Percentiles rank a stretch among this genome's conserved stretches.
Conservation (phyloP, 164 flowering plant genomes). For the Piper betle region DNA sequence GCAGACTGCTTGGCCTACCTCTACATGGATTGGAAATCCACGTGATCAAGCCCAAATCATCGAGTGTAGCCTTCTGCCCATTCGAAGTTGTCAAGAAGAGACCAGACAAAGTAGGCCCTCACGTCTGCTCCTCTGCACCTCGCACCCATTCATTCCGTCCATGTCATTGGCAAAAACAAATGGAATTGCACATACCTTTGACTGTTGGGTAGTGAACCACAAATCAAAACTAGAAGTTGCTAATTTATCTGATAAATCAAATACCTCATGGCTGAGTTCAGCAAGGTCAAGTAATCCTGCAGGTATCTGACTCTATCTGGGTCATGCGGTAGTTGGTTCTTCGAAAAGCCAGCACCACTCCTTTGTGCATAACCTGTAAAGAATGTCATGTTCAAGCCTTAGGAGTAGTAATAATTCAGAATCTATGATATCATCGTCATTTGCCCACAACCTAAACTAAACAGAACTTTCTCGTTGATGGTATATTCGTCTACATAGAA, state of each 20-base stretch:
- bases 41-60: constrained; percentile 24
- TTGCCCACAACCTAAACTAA: too few relatives aligned
- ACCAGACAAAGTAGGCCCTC: constrained; percentile 36
- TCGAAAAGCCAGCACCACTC: neutral
- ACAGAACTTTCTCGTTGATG: too few relatives aligned
- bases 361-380: constrained; percentile 5
- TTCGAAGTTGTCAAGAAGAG: constrained; percentile 33
- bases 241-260: too few relatives aligned
- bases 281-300: constrained; percentile 1
- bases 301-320: constrained; percentile 2
- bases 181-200: too few relatives aligned
- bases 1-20: too few relatives aligned
- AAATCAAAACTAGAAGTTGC: too few relatives aligned
- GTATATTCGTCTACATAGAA: neutral
- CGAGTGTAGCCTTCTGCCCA: constrained; percentile 25
- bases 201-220: too few relatives aligned
- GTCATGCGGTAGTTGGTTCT: constrained; percentile 1
- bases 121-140: constrained; percentile 26
- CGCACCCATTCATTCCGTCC: too few relatives aligned
- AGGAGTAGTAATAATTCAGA: too few relatives aligned
- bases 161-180: too few relatives aligned
- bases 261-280: constrained; percentile 4
- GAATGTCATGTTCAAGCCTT: too few relatives aligned
- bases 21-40: constrained; percentile 23
- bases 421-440: too few relatives aligned